Base-by-base conservation (phyloP, 805 yeast genomes). In the Candida qinlingensis region DNA sequence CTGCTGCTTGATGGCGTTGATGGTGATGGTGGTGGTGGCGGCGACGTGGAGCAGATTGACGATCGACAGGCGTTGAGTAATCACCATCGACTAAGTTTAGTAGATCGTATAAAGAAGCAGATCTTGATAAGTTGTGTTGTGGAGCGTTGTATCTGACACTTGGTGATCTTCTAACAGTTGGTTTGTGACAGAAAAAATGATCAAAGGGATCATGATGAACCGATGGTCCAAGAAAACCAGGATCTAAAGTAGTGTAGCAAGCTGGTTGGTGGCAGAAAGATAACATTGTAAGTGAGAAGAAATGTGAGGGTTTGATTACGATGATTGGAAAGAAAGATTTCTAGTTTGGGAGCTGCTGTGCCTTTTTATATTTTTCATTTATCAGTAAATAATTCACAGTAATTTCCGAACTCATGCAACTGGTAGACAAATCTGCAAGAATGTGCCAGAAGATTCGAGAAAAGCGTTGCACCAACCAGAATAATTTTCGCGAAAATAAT, bases 251-350 rank as follows among this genome's bases (percentile, higher is more conserved):
- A 25, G 41, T 35, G 40, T 38, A 19, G 27, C 29, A 38, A 11
- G 41, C 36, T 45, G 54, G 54, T 12, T 42, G 39, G 29, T 25
- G 37, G 31, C 41, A 48, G 37, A 51, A 51, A n/a, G 54, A 46
- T 13, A 48, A 47, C 54, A 51, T 51, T 37, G 37, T 41, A 11
- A 30, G 11, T n/a, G 38, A 36, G 19, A 3, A n/a, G 26, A 19
- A 36, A 7, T 36, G 11, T 8, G 7, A 7, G 25, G 26, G 4
- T 7, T 36, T 8, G 26, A 36, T 12, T 13, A 36, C 8, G 38
- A 36, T 36, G 26, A 19, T 19, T 19, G 3, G 19, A 19, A 19
- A 19, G 19, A 19, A 19, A 19, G 19, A 19, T 19, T 19, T 19
- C 19, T 19, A 19, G 2, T 19, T 19, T 3, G 19, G 19, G 13